phyloP scores from a whole-genome alignment of 352 stramenopile species.

The Globisporangium ultimum region DNA sequence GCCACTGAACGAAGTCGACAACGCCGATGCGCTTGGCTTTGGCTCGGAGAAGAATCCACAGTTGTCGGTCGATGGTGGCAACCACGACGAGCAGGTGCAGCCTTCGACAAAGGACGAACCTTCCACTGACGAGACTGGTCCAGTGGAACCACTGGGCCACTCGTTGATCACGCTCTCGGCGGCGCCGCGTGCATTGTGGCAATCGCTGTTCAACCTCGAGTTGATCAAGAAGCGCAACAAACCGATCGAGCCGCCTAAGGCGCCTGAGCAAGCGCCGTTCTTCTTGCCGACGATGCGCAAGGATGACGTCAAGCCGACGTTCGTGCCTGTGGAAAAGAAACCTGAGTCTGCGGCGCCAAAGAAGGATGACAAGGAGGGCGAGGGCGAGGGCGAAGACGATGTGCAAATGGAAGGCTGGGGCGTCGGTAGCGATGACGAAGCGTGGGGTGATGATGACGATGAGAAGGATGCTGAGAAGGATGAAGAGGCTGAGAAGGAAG shows the following conservation, averaged over 20 bases:
- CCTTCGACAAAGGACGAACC: constrained; percentile 42
- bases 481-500: constrained; percentile 15
- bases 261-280: constrained; percentile 93
- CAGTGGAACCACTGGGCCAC: constrained; percentile 50
- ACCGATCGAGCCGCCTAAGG: constrained; percentile 92
- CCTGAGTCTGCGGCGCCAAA: neutral
- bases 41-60: constrained; percentile 53
- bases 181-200: constrained; percentile 83
- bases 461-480: constrained; percentile 10
- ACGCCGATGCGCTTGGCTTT: constrained; percentile 53
- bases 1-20: constrained; percentile 82
- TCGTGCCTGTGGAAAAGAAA: constrained; percentile 44
- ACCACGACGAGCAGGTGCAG: constrained; percentile 7
- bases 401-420: constrained; percentile 64
- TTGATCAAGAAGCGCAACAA: constrained; percentile 97
- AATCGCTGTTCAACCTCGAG: constrained; percentile 90
- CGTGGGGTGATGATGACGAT: constrained; percentile 54
- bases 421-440: constrained; percentile 52
- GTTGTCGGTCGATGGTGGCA: constrained; percentile 23
- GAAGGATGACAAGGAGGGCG: constrained; percentile 6
- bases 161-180: constrained; percentile 76
- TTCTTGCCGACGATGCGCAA: constrained; percentile 92
- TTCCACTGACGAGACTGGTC: constrained; percentile 33
- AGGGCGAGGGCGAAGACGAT: constrained; percentile 22
- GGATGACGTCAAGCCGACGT: constrained; percentile 75